Conservation (phyloP, 202 grass and related monocot genomes). For the Panicum hallii region DNA sequence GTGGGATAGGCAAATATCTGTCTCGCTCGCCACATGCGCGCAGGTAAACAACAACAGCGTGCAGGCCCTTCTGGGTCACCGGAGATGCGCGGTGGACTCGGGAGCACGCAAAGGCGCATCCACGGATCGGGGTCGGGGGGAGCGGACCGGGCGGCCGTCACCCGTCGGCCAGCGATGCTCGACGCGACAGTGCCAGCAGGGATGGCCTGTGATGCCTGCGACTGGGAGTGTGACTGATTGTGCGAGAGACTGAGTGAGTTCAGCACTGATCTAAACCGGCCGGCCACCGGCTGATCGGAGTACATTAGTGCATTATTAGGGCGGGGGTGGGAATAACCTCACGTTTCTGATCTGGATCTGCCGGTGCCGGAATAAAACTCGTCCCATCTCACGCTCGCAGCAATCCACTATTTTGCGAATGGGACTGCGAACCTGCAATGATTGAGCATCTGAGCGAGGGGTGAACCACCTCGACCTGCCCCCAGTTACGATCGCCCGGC, state of each 20-base stretch:
- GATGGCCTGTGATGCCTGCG: background rate
- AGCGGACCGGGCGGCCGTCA: too few species aligned
- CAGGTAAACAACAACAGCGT: too few species aligned
- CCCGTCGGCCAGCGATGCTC: background rate
- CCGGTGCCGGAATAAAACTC: background rate
- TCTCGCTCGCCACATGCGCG: constrained; percentile 21
- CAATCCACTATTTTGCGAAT: background rate
- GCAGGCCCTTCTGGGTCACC: background rate
- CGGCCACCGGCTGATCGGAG: background rate
- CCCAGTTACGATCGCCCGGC: background rate
- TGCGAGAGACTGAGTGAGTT: background rate
- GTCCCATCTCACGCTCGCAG: background rate
- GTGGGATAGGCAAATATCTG: background rate
- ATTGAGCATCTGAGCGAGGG: background rate
- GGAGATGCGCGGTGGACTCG: background rate
- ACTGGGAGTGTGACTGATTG: background rate
- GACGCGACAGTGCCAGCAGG: background rate
- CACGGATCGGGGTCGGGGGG: background rate
- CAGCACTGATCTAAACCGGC: background rate
- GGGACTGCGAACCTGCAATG: background rate
- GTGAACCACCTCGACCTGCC: background rate
- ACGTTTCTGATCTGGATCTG: constrained; percentile 41
- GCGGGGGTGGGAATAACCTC: background rate
- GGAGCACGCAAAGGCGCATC: constrained; percentile 42
- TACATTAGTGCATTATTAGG: background rate